phyloP scores from a whole-genome alignment of 352 stramenopile genomes.

The Phytophthora cryptogea region DNA sequence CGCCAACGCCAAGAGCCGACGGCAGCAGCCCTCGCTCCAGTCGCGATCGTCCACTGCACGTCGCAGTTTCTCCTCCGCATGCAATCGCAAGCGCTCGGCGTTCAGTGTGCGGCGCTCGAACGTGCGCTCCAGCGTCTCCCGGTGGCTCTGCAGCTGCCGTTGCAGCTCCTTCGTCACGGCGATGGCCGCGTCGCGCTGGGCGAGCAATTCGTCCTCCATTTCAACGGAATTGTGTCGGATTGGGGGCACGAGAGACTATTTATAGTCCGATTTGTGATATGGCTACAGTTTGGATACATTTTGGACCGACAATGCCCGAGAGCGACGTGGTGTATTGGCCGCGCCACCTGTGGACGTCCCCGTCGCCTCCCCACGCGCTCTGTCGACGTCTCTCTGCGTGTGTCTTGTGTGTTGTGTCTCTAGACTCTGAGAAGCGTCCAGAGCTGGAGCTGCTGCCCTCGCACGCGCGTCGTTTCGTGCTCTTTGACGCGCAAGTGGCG shows the following conservation, averaged over 20 bases:
- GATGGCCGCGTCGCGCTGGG: slow-evolving; percentile 76
- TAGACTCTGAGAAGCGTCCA: slow-evolving; percentile 8
- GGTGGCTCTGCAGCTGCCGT: slow-evolving; percentile 57
- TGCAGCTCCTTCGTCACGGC: slow-evolving; percentile 79
- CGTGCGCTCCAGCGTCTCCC: slow-evolving; percentile 52
- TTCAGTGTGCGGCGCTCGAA: slow-evolving; percentile 73
- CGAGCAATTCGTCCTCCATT: slow-evolving; percentile 76
- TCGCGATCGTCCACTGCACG: slow-evolving; percentile 47
- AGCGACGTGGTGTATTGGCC: slow-evolving; percentile 56
- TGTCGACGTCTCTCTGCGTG: slow-evolving; percentile 25
- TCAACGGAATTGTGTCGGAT: slow-evolving; percentile 8
- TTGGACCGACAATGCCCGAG: not conserved
- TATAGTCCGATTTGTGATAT: too few species aligned
- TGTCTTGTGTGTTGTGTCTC: slow-evolving; percentile 41
- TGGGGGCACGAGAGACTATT: too few species aligned
- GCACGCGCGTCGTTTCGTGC: slow-evolving; percentile 21
- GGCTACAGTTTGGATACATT: too few species aligned
- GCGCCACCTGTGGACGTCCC: slow-evolving; percentile 23
- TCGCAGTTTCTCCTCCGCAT: slow-evolving; percentile 62
- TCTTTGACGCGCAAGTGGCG: slow-evolving; percentile 34
- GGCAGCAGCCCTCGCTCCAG: slow-evolving; percentile 55
- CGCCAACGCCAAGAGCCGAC: slow-evolving; percentile 53
- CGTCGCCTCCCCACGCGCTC: slow-evolving; percentile 5
- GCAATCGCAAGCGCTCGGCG: slow-evolving; percentile 66
- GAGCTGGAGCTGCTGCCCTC: slow-evolving; percentile 16